Conservation (phyloP, 2,329 filamentous ascomycete species). For the Byssothecium circinans region DNA sequence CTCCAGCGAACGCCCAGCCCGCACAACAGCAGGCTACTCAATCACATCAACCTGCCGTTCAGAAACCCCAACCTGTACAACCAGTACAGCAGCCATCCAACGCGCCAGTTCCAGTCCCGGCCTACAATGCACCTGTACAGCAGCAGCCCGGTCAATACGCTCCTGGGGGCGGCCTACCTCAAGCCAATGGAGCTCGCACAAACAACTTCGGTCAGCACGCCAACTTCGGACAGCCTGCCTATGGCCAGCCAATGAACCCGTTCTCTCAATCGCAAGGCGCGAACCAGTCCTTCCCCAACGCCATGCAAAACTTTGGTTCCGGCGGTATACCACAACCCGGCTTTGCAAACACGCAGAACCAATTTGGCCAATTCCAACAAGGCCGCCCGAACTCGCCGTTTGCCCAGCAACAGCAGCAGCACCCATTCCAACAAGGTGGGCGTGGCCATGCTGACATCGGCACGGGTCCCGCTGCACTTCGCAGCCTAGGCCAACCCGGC, state of each 20-base stretch:
- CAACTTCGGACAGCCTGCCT: constrained; percentile 15
- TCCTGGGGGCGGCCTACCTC: constrained; percentile 7
- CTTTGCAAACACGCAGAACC: constrained; percentile 12
- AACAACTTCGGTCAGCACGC: neutral
- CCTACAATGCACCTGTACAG: constrained; percentile 11
- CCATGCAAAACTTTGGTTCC: constrained; percentile 11
- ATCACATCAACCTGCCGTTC: no score
- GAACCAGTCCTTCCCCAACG: constrained; percentile 16
- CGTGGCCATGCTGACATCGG: constrained; percentile 23
- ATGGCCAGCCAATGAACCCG: constrained; percentile 13
- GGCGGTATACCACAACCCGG: constrained; percentile 28
- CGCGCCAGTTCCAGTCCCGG: constrained; percentile 7
- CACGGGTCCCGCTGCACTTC: constrained; percentile 34
- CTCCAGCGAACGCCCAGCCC: constrained; percentile 16
- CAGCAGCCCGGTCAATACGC: constrained; percentile 16
- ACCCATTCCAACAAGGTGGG: constrained; percentile 20
- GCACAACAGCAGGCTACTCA: constrained; percentile 7
- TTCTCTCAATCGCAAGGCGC: constrained; percentile 16
- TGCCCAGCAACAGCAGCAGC: constrained; percentile 22
- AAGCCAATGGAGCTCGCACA: constrained; percentile 17
- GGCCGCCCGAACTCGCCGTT: constrained; percentile 25
- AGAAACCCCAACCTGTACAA: neutral
- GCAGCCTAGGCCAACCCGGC: constrained; percentile 21
- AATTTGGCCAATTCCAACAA: constrained; percentile 3
- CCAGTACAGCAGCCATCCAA: constrained; percentile 7